Percentiles rank a stretch among this genome's conserved stretches.
These are phyloP conservation scores for Tanozyma kutaoensis DNA, from an alignment of 805 yeast species.

Conservation along the genomic window DNA sequence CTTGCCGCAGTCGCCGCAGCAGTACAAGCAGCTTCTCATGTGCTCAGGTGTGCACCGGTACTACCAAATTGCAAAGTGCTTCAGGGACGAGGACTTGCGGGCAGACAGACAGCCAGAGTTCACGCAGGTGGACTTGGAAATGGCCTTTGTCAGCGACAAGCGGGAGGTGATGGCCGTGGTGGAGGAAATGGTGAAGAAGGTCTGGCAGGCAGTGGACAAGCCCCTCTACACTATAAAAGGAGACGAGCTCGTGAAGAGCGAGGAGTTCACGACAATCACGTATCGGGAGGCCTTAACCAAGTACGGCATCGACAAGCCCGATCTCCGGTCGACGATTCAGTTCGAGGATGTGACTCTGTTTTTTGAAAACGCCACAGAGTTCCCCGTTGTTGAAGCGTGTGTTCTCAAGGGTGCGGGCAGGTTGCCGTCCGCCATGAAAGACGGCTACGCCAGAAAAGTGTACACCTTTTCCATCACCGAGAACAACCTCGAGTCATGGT, in stretches of 20 bases:
- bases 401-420: slow-evolving; percentile 45
- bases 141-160: slow-evolving; percentile 62
- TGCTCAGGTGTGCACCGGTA: slow-evolving; percentile 83
- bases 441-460: no score
- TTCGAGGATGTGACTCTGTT: slow-evolving; percentile 34
- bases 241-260: slow-evolving; percentile 11
- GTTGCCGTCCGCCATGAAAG: no score
- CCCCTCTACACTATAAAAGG: slow-evolving; percentile 28
- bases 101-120: slow-evolving; percentile 96
- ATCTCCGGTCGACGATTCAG: slow-evolving; percentile 50
- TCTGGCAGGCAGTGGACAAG: slow-evolving; percentile 38
- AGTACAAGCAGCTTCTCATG: slow-evolving; percentile 88
- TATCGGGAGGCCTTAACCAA: slow-evolving; percentile 57
- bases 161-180: slow-evolving; percentile 57
- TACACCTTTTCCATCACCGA: no score
- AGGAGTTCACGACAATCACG: slow-evolving; percentile 27
- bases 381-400: slow-evolving; percentile 65
- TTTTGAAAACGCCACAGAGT: slow-evolving; percentile 24
- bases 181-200: slow-evolving; percentile 36
- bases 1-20: slow-evolving; percentile 95
- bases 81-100: slow-evolving; percentile 90
- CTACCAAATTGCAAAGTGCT: slow-evolving; percentile 87
- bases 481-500: no score
- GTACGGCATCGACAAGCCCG: slow-evolving; percentile 94
- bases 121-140: slow-evolving; percentile 92